Evolutionary conservation across 179 eudicot species (phyloP).

Genomic region (Patellifolia procumbens): DNA sequence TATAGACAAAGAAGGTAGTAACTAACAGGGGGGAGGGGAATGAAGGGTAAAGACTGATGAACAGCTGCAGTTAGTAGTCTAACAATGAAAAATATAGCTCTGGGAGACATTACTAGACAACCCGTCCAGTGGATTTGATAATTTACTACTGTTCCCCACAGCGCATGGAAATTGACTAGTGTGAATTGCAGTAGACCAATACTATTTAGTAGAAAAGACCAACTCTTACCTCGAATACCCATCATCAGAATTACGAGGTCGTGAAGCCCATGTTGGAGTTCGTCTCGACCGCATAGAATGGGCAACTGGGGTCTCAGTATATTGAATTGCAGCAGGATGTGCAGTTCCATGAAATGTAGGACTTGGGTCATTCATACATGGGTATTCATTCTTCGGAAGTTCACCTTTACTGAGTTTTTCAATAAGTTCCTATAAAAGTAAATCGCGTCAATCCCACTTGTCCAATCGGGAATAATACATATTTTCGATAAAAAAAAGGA

Average conservation of each 20-base stretch:
- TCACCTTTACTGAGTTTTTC: conserved; percentile 85
- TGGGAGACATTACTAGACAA: neutral
- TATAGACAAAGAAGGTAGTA: conserved; percentile 6
- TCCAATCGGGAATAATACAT: neutral
- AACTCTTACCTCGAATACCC: conserved; percentile 79
- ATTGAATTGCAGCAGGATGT: conserved; percentile 49
- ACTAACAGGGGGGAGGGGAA: neutral
- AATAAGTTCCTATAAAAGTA: conserved; percentile 68
- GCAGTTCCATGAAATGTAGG: conserved; percentile 75
- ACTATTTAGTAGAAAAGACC: neutral
- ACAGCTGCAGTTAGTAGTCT: neutral
- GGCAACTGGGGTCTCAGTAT: conserved; percentile 55
- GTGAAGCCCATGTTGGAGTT: conserved; percentile 85
- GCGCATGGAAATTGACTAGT: neutral
- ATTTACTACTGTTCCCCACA: neutral
- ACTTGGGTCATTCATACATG: conserved; percentile 96
- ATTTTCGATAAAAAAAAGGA: neutral
- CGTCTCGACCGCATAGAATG: conserved; percentile 87
- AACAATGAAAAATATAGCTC: neutral
- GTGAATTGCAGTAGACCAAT: neutral
- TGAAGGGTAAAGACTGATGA: neutral
- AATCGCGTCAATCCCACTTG: neutral
- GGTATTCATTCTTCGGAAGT: conserved; percentile 79
- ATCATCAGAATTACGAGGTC: conserved; percentile 89
- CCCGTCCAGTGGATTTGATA: neutral